Evolutionary conservation across 257 asterid genomes (phyloP), one percentile per base, ranked within the genome.

Genomic region (Rubia yunnanensis): DNA sequence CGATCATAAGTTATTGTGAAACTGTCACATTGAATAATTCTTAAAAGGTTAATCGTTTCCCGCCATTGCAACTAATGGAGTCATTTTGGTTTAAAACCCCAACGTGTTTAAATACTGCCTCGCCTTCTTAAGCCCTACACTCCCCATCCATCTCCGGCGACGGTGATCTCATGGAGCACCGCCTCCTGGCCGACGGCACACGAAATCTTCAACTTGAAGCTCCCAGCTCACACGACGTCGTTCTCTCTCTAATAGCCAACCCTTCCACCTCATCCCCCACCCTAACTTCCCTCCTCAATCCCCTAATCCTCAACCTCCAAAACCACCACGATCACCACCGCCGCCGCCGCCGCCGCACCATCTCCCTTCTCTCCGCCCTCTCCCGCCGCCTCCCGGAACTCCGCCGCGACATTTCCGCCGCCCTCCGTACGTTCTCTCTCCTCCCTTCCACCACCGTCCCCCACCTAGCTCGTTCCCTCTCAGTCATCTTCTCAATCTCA

Each of bases 211-310:
- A 32, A 10, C 38, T n/a, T 20, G 64, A 60, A 34, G 28, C 38
- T 34, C 48, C 9, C 36, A 41, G 8, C 18, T 2, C 73, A 30
- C 27, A 74, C 7, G 28, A 28, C 60, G 68, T 75, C 27, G 64
- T 78, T 5, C 77, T 81, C 36, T 84, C 97, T 58, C 95, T 92
- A 64, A 68, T 88, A 62, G 69, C 81, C 69, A 87, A 83, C 62
- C 88, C 94, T 17, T 83, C 73, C 74, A 84, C 95, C 52, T 82
- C 96, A 60, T 72, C 57, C 31, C 41, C 68, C n/a, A 78, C 86
- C 9, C 77, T 89, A 30, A 60, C 78, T 39, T 65, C 85, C 49
- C 63, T 89, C 48, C 65, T 75, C 70, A 72, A 82, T 60, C 71
- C 79, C 77, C 80, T 92, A 30, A 64, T 54, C 57, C 73, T 35